Evolutionary conservation across 106 monocot species (phyloP).

Genomic region (Iris macrosiphon): DNA sequence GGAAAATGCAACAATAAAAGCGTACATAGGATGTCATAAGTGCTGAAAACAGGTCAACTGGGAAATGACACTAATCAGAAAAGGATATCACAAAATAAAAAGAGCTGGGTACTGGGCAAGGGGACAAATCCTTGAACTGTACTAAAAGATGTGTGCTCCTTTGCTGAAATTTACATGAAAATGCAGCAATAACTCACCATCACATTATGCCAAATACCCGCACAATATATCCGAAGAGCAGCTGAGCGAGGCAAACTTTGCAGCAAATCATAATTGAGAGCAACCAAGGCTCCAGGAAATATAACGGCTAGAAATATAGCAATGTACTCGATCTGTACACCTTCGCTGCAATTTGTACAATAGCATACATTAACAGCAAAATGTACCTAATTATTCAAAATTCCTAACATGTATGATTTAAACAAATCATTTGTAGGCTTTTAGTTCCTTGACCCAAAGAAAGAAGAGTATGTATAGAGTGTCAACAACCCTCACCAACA

Average conservation of each 20-base stretch:
- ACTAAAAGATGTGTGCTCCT: neutral
- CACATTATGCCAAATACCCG: conserved; percentile 95
- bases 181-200: conserved; percentile 42
- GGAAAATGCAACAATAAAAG: too few species aligned
- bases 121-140: too few species aligned
- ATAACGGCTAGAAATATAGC: conserved; percentile 73
- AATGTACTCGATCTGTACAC: conserved; percentile 71
- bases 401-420: neutral
- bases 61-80: too few species aligned
- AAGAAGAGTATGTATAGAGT: neutral
- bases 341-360: conserved; percentile 49
- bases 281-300: conserved; percentile 96
- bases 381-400: conserved; percentile 6
- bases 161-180: neutral
- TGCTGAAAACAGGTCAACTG: too few species aligned
- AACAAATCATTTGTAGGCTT: neutral
- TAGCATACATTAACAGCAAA: conserved; percentile 8
- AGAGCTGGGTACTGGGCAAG: too few species aligned
- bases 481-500: neutral
- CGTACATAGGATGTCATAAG: too few species aligned
- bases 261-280: conserved; percentile 65
- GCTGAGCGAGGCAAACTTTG: conserved; percentile 41
- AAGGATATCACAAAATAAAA: too few species aligned
- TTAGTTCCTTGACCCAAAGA: too few species aligned
- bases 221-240: conserved; percentile 84